Evolutionary conservation across 73 alveolate species (phyloP).

Genomic region (Blepharisma stoltei): DNA sequence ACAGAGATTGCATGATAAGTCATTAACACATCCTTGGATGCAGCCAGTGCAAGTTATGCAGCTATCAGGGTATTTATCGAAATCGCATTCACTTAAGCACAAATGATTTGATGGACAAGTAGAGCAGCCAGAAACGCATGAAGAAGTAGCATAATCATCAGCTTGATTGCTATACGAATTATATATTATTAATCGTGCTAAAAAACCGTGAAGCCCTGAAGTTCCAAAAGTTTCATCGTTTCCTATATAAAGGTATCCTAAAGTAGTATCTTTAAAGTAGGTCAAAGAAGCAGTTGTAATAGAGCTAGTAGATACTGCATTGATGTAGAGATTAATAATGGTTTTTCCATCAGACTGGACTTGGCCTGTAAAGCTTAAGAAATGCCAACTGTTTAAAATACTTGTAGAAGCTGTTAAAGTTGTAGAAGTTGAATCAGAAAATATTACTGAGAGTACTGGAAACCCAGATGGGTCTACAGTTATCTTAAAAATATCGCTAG

Average conservation of each 20-base stretch:
- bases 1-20: constrained; percentile 8
- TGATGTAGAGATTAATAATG: too few relatives aligned
- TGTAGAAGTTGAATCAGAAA: neutral
- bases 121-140: neutral
- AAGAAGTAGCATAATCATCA: neutral
- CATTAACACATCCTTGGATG: constrained; percentile 20
- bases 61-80: neutral
- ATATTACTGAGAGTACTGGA: neutral
- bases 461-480: neutral
- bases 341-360: neutral
- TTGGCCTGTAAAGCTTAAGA: neutral
- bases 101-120: neutral
- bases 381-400: too few relatives aligned
- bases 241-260: too few relatives aligned
- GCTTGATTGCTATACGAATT: neutral
- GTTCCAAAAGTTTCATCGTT: neutral
- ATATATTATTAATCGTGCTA: neutral
- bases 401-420: too few relatives aligned
- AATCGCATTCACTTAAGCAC: neutral
- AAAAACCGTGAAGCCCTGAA: neutral
- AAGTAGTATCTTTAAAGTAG: too few relatives aligned
- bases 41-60: neutral
- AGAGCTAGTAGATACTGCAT: too few relatives aligned
- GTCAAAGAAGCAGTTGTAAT: too few relatives aligned
- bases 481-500: neutral